Conservation (phyloP, 495 filamentous ascomycete genomes). For the Xylaria venustula region DNA sequence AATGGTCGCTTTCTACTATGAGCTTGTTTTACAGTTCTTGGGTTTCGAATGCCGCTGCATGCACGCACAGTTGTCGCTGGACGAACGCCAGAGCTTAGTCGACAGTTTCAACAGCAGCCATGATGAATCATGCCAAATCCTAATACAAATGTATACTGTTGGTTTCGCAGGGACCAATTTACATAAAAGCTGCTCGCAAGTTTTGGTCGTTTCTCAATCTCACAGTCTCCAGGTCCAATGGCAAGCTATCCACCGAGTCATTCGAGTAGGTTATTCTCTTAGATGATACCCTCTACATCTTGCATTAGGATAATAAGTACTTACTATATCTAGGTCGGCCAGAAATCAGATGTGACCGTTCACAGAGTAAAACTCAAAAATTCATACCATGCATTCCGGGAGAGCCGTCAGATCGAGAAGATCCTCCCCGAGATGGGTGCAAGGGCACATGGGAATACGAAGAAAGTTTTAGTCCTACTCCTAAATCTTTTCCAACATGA, state of each 20-base stretch:
- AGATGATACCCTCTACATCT: not conserved
- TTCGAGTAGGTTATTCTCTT: conserved; percentile 20
- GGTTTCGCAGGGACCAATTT: conserved; percentile 29
- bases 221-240: conserved; percentile 23
- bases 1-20: conserved; percentile 28
- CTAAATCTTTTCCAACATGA: conserved; percentile 27
- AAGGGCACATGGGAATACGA: conserved; percentile 19
- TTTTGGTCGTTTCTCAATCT: conserved; percentile 23
- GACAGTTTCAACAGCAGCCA: conserved; percentile 21
- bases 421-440: conserved; percentile 25
- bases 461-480: conserved; percentile 16
- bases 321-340: conserved; percentile 19
- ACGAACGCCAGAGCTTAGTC: conserved; percentile 21
- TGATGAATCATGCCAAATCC: conserved; percentile 21
- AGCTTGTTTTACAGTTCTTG: conserved; percentile 27
- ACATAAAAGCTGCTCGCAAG: conserved; percentile 23
- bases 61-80: conserved; percentile 14
- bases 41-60: conserved; percentile 23
- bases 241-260: conserved; percentile 26
- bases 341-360: conserved; percentile 22
- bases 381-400: conserved; percentile 22
- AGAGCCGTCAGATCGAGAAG: conserved; percentile 28
- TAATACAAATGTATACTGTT: conserved; percentile 28
- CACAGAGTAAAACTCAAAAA: conserved; percentile 24
- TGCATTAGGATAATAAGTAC: too few relatives aligned